Base-by-base conservation (phyloP, 2,329 filamentous ascomycete genomes). In the Trichophyton benhamiae region DNA sequence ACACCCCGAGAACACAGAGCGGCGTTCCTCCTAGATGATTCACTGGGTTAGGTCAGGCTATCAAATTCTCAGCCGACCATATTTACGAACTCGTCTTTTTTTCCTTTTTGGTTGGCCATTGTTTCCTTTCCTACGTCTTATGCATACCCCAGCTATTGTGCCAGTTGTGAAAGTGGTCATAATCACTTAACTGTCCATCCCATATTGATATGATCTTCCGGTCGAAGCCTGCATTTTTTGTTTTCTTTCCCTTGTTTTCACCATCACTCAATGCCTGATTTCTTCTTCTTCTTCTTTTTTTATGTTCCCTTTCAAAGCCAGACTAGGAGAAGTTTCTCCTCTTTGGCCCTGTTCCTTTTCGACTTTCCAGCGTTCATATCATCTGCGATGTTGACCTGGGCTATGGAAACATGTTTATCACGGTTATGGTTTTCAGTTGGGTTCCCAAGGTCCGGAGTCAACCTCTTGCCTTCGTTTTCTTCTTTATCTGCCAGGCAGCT, bases 1-100 rank as follows among this genome's bases (percentile, higher is more conserved):
- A 58, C 65, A 68, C 42, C 62, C 69, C 3, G 70, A 65, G 59
- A 68, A 68, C 22, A 67, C 74, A 22, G 72, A 72, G 53, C 74
- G 72, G 61, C 71, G 69, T 38, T 67, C 69, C 42, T 70, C 71
- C 44, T 73, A 61, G 71, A 58, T 61, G 27, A 20, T 17, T 36
- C 17, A 33, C 17, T 4, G 3, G 46, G 20, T 3, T 2, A 15
- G 22, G 46, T 49, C 46, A 25, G 33, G 11, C 33, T 38, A 38
- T 38, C 9, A 13, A 9, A 9, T 13, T 9, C 33, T 38, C 33
- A 38, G 33, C 11, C 33, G 33, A 38, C 33, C 33, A 13, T 38
- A 6, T 38, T 38, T 38, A 38, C 33, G 9, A 38, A 13, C 9
- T 13, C 9, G 33, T 38, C 33, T 3, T 38, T 38, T 30, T 30